Conservation (phyloP, 768 basidiomycete genomes). For the Mycena alexandri region DNA sequence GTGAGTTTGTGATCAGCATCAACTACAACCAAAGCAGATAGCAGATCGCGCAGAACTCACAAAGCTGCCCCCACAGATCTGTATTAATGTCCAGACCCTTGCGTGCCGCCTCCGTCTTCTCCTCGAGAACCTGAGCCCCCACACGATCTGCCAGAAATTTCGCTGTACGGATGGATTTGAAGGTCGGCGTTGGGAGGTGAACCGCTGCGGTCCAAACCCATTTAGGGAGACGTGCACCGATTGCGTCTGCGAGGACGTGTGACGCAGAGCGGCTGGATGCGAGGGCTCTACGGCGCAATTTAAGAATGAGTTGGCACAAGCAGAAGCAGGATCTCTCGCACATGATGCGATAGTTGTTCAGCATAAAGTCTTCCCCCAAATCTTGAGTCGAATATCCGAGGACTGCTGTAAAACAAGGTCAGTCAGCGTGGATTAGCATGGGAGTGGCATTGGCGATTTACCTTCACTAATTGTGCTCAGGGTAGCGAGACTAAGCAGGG, state of each 20-base stretch:
- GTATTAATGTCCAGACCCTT: conserved; percentile 3
- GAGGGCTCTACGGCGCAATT: neutral
- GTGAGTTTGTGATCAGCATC: no score
- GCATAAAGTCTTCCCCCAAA: conserved; percentile 14
- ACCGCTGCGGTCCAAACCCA: neutral
- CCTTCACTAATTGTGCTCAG: conserved; percentile 6
- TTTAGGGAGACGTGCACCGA: neutral
- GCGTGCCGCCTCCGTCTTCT: neutral
- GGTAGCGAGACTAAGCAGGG: conserved; percentile 1
- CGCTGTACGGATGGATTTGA: neutral
- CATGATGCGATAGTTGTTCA: neutral
- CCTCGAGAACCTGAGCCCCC: neutral
- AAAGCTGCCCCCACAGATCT: conserved; percentile 11
- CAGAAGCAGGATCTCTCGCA: neutral
- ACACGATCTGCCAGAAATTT: conserved; percentile 4
- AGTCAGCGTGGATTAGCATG: neutral
- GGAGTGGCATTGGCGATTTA: no score
- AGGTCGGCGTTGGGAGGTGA: neutral
- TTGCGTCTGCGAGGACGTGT: neutral
- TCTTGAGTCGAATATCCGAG: conserved; percentile 14
- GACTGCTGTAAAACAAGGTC: neutral
- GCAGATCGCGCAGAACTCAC: conserved; percentile 5
- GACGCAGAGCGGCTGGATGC: neutral
- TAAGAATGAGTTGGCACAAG: neutral
- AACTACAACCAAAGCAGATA: neutral